Evolutionary conservation across 176 grass and related monocot genomes (phyloP).

Genomic region (Triticum timopheevii): DNA sequence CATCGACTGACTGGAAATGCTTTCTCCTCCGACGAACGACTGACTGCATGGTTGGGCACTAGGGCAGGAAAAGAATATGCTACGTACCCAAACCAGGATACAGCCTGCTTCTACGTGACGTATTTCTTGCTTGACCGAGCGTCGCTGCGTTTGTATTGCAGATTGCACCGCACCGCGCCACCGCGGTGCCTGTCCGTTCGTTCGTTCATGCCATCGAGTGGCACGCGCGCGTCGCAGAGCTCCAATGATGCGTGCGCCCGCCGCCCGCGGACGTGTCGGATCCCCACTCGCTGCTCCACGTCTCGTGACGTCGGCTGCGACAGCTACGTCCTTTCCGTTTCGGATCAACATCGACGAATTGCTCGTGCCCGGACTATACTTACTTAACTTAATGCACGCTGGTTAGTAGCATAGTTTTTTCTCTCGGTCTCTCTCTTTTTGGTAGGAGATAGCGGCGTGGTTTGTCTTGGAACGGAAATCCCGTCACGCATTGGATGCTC

Average conservation of each 20-base stretch:
- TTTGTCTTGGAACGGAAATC: neutral
- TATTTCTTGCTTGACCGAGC: neutral
- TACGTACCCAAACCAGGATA: neutral
- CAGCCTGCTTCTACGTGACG: neutral
- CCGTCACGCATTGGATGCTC: conserved; percentile 31
- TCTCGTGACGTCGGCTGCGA: neutral
- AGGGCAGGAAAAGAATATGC: neutral
- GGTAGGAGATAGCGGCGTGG: neutral
- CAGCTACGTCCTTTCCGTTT: neutral
- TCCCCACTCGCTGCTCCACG: neutral
- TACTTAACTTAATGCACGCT: neutral
- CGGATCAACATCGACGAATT: neutral
- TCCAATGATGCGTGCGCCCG: neutral
- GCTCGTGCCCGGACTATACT: neutral
- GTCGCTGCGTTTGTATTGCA: neutral
- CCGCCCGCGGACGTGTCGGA: neutral
- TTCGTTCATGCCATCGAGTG: neutral
- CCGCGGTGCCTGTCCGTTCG: too few relatives aligned
- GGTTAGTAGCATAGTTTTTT: neutral
- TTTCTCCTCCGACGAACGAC: neutral
- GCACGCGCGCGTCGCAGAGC: neutral
- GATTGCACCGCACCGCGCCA: neutral
- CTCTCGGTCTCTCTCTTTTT: neutral
- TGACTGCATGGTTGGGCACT: neutral
- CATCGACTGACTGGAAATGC: neutral